Percentiles rank a stretch among this genome's conserved stretches.
Evolutionary conservation across 2,329 filamentous ascomycete species (phyloP).

Genomic region (Mycosphaerelloides madeirae): DNA sequence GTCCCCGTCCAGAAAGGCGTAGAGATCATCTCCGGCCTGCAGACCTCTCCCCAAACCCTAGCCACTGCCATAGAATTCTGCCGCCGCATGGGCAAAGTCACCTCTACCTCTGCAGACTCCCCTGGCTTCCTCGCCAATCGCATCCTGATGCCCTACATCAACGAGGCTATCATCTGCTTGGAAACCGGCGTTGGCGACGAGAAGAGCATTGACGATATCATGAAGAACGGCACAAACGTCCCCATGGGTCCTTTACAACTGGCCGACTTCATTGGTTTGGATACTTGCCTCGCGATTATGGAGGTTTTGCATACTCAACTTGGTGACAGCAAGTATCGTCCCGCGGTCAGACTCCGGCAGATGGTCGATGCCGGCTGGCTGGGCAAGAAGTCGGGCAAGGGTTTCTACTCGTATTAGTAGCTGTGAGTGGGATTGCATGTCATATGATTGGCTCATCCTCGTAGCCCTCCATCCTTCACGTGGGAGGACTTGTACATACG

Average conservation of each 20-base stretch:
- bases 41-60: conserved; percentile 79
- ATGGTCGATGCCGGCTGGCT: conserved; percentile 99
- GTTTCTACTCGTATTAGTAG: conserved; percentile 81
- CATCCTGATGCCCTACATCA: conserved; percentile 99
- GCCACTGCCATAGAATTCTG: conserved; percentile 81
- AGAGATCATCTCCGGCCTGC: conserved; percentile 91
- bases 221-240: conserved; percentile 99
- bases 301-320: conserved; percentile 87
- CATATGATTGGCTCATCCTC: background rate
- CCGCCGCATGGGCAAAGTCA: conserved; percentile 86
- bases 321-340: conserved; percentile 92
- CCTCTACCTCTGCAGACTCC: conserved; percentile 80
- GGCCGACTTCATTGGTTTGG: conserved; percentile 94
- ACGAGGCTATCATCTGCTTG: conserved; percentile 92
- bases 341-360: conserved; percentile 78
- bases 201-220: conserved; percentile 93
- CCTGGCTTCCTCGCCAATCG: conserved; percentile 95
- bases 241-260: conserved; percentile 94
- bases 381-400: conserved; percentile 95
- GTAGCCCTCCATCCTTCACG: too few species aligned
- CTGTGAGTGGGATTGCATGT: conserved; percentile 3
- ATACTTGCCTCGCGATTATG: conserved; percentile 97
- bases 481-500: too few species aligned
- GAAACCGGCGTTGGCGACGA: conserved; percentile 86
- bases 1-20: conserved; percentile 96